Conservation (phyloP, 176 grass and related monocot genomes). For the Bonia amplexicaulis region DNA sequence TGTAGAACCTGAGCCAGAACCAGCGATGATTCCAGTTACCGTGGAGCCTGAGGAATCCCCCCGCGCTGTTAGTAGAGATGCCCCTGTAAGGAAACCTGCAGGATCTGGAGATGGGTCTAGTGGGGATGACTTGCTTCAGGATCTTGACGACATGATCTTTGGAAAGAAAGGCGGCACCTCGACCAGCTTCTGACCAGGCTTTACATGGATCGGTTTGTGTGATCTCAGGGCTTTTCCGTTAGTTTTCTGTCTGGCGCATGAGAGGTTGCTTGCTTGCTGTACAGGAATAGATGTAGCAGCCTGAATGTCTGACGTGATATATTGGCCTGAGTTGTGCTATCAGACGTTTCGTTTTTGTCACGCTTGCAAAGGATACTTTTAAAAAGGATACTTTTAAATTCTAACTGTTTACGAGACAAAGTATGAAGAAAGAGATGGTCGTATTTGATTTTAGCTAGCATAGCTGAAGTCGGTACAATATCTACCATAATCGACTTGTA, state of each 20-base stretch:
- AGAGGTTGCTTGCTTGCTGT: slow-evolving; percentile 19
- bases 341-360: too few relatives aligned
- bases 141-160: slow-evolving; percentile 59
- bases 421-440: too few relatives aligned
- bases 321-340: too few relatives aligned
- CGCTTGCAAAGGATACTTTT: too few relatives aligned
- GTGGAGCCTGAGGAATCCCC: slow-evolving; percentile 70
- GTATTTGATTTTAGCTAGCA: too few relatives aligned
- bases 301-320: neutral
- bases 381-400: too few relatives aligned
- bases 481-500: too few relatives aligned
- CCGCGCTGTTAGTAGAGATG: slow-evolving; percentile 23
- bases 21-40: slow-evolving; percentile 71
- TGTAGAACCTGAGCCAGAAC: slow-evolving; percentile 55
- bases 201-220: neutral
- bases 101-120: neutral
- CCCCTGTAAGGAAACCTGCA: slow-evolving; percentile 29
- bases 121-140: slow-evolving; percentile 48
- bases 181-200: slow-evolving; percentile 42
- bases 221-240: neutral
- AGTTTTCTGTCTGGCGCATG: neutral
- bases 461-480: too few relatives aligned
- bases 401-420: too few relatives aligned
- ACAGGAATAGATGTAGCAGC: slow-evolving; percentile 28
- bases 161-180: slow-evolving; percentile 46